Evolutionary conservation across 208 protist species (phyloP).

Genomic region (Phytomonas francai): DNA sequence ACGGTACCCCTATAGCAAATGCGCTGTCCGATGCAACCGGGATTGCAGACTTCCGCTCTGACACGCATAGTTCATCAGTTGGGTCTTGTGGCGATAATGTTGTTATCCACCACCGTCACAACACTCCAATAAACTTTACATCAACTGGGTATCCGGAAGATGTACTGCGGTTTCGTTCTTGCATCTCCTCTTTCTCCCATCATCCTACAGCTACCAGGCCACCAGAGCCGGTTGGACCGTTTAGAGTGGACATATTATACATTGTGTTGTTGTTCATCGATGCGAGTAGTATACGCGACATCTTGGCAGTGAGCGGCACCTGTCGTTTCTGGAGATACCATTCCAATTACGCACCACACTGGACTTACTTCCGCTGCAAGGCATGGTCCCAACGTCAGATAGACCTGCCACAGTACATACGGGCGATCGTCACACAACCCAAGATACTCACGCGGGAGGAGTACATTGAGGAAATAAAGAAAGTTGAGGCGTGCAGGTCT

Average conservation of each 20-base stretch:
- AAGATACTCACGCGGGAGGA: slow-evolving; percentile 79
- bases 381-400: slow-evolving; percentile 39
- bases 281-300: slow-evolving; percentile 33
- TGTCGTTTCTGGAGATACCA: slow-evolving; percentile 80
- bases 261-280: slow-evolving; percentile 66
- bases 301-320: slow-evolving; percentile 47
- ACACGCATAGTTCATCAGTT: background rate
- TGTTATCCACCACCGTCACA: slow-evolving; percentile 23
- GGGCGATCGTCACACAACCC: slow-evolving; percentile 49
- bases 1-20: background rate
- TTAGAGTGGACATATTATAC: slow-evolving; percentile 61
- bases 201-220: background rate
- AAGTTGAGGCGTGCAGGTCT: slow-evolving; percentile 46
- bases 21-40: background rate
- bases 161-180: slow-evolving; percentile 69
- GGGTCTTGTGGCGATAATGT: background rate
- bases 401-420: slow-evolving; percentile 55
- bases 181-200: slow-evolving; percentile 27
- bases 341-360: slow-evolving; percentile 72
- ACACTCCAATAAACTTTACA: slow-evolving; percentile 42
- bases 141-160: slow-evolving; percentile 55
- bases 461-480: slow-evolving; percentile 51
- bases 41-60: background rate
- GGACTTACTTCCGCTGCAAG: slow-evolving; percentile 62
- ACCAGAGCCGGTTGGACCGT: slow-evolving; percentile 31